Evolutionary conservation across 1,284 basidiomycete species (phyloP), one percentile per base, ranked within the genome.

Genomic region (Sutorius eximius): DNA sequence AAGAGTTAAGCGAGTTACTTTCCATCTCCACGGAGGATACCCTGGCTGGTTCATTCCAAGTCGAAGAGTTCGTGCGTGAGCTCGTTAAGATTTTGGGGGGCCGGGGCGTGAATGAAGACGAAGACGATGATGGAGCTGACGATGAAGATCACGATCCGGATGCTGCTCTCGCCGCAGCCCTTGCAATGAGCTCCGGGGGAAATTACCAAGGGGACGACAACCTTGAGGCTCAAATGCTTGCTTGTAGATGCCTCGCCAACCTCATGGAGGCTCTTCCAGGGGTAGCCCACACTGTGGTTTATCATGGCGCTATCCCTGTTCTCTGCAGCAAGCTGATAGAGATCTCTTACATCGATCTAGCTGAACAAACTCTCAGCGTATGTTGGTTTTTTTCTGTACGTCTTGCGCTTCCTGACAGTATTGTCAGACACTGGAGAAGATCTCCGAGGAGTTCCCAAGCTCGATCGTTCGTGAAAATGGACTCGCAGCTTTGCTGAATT

Each of bases 1-100:
- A 98, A 68, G 96, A 99, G 68, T 84, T 98, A 52, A 94, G 91
- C 69, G 97, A 99, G 70, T 73, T 98, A 43, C 85, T 99, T 53
- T 93, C 93, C 59, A 95, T 99, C 74, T 94, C 93, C 73, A 98
- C 94, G 8, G 96, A 99, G 74, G 97, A 99, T 71, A 98, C 94
- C 1, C 79, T 99, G 41, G 91, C 93, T 15, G 95, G 94, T 43
- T 96, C 91, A 36, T 96, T 99, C 75, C 93, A 92, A 60, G 89
- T 95, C 29, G 93, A 96, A 65, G 83, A 87, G 15, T 98, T 95
- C 69, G 93, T 96, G 41, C 86, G 87, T 62, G 97, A 98, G 72
- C 83, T 99, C 44, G 88, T 99, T 59, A 86, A 87, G 67, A 94
- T 98, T 60, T 79, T 99, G 45, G 91, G 92, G 30, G 97, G 97